A percentile compares a stretch with the other conserved stretches of the same genome.
Conservation (phyloP, 2,329 filamentous ascomycete genomes). For the Monosporascus sp. region DNA sequence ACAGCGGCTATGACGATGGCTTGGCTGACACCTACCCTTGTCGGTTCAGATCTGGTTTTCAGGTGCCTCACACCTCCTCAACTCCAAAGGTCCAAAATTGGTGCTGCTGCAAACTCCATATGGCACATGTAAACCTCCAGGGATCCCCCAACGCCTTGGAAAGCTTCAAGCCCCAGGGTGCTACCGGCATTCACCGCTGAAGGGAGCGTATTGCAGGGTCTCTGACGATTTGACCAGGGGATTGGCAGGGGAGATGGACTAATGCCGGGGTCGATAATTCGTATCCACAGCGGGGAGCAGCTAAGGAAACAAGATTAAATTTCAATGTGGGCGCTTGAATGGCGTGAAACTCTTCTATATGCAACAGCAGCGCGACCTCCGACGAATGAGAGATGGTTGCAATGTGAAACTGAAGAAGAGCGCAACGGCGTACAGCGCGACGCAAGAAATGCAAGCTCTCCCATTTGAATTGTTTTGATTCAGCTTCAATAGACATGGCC, state of each 20-base stretch:
- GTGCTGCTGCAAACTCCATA: neutral
- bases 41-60: constrained; percentile 5
- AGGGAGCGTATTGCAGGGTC: neutral
- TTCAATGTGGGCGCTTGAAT: neutral
- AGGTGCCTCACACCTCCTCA: neutral
- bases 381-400: too few species aligned
- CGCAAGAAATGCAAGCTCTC: too few species aligned
- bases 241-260: too few species aligned
- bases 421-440: too few species aligned
- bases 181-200: neutral
- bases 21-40: constrained; percentile 11
- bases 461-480: too few species aligned
- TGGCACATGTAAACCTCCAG: neutral
- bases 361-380: too few species aligned
- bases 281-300: neutral
- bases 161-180: neutral
- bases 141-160: neutral
- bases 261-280: neutral
- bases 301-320: neutral
- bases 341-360: neutral
- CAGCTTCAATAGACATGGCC: too few species aligned
- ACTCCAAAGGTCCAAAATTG: too few species aligned
- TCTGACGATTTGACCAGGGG: too few species aligned
- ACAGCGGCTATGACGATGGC: neutral
- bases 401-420: too few species aligned